Percentiles rank a stretch among this genome's conserved stretches.
phyloP scores from a whole-genome alignment of 2,329 filamentous ascomycete species.

The Fusarium clavum region DNA sequence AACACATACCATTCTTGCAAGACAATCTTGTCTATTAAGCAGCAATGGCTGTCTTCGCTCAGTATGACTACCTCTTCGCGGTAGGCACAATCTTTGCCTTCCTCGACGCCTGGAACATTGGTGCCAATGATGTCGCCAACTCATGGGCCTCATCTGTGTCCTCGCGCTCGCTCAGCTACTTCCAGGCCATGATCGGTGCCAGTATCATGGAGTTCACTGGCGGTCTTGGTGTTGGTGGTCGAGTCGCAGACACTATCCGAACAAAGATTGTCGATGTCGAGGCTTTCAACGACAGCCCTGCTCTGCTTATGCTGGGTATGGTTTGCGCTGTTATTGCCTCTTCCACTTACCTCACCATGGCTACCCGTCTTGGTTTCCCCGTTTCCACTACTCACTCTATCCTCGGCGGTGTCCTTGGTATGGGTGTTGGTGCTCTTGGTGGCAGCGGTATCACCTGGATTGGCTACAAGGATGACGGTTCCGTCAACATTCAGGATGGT shows the following conservation, averaged over 20 bases:
- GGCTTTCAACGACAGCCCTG: conserved; percentile 61
- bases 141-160: conserved; percentile 80
- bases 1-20: conserved; percentile 2
- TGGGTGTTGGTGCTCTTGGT: conserved; percentile 68
- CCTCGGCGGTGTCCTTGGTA: conserved; percentile 69
- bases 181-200: conserved; percentile 69
- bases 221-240: conserved; percentile 68
- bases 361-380: conserved; percentile 65
- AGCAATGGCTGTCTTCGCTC: conserved; percentile 50
- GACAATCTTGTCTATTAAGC: conserved; percentile 11
- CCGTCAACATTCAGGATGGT: conserved; percentile 57
- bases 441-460: conserved; percentile 65
- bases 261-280: conserved; percentile 66
- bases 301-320: conserved; percentile 69
- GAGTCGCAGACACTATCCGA: conserved; percentile 71
- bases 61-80: conserved; percentile 73
- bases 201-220: conserved; percentile 72
- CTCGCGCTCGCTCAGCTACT: conserved; percentile 71
- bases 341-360: conserved; percentile 67
- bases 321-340: conserved; percentile 66
- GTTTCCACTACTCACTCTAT: conserved; percentile 73
- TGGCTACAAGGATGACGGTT: conserved; percentile 55
- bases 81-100: conserved; percentile 74
- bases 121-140: conserved; percentile 77
- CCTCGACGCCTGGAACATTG: conserved; percentile 75